A percentile compares a stretch with the other conserved stretches of the same genome.
These are phyloP conservation scores for Carnegiea gigantea DNA, from an alignment of 179 eudicot species.

Conservation along the genomic window DNA sequence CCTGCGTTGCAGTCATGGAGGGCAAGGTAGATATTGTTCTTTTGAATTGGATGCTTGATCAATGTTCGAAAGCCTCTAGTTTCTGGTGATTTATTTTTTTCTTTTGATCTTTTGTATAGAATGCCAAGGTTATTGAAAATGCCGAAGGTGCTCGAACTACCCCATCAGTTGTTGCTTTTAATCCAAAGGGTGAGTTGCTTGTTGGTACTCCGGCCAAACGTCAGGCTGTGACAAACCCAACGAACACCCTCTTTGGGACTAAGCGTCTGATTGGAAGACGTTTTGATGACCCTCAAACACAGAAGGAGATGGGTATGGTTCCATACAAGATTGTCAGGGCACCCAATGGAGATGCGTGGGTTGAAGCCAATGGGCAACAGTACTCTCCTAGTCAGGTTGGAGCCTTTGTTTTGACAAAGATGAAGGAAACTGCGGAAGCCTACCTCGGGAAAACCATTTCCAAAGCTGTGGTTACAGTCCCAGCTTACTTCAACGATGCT, in stretches of 20 bases:
- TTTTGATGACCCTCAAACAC: conserved; percentile 81
- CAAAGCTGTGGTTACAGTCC: conserved; percentile 83
- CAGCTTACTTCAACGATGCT: conserved; percentile 93
- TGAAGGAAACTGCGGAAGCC: conserved; percentile 91
- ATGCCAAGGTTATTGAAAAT: conserved; percentile 90
- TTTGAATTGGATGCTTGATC: not conserved
- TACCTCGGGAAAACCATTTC: conserved; percentile 74
- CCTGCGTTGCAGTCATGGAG: conserved; percentile 89
- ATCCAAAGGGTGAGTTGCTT: conserved; percentile 73
- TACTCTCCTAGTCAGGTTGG: conserved; percentile 92
- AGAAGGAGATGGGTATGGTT: conserved; percentile 96
- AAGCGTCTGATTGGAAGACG: conserved; percentile 91
- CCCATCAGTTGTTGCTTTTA: conserved; percentile 86
- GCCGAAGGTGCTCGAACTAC: conserved; percentile 96
- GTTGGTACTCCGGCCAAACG: conserved; percentile 99
- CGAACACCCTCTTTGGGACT: conserved; percentile 79
- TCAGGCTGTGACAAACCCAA: conserved; percentile 90
- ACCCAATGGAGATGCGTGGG: conserved; percentile 99
- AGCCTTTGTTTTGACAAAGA: conserved; percentile 76
- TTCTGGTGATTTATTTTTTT: not conserved
- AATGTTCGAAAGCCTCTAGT: not conserved
- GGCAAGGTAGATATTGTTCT: conserved; percentile 61
- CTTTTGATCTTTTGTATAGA: conserved; percentile 30
- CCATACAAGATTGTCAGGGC: conserved; percentile 85
- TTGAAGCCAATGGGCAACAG: conserved; percentile 90